A percentile compares a stretch with the other conserved stretches of the same genome.
Evolutionary conservation across 345 rosid genomes (phyloP).

Genomic region (Theobroma cacao): DNA sequence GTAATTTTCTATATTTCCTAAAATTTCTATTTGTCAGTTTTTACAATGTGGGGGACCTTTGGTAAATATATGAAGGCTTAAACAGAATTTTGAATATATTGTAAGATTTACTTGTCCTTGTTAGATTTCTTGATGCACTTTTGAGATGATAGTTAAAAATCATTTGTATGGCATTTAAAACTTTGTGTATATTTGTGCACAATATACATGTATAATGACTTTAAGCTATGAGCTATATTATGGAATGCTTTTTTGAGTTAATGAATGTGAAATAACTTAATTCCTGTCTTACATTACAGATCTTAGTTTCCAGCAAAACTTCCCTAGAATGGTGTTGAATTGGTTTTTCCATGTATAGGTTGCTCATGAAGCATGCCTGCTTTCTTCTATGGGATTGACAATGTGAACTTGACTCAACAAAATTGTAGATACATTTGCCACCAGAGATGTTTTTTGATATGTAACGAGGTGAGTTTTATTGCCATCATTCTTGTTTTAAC

Average conservation of each 20-base stretch:
- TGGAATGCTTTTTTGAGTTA: neutral
- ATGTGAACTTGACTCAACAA: neutral
- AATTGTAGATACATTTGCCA: neutral
- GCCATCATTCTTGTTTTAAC: neutral
- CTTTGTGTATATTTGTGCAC: neutral
- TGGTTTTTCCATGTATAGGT: slow-evolving; percentile 17
- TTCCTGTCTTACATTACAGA: neutral
- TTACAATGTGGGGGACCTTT: neutral
- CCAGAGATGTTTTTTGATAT: neutral
- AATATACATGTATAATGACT: neutral
- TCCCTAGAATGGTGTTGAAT: neutral
- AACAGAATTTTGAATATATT: slow-evolving; percentile 6
- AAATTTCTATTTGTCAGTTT: slow-evolving; percentile 1
- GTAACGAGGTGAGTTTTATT: slow-evolving; percentile 17
- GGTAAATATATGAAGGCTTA: slow-evolving; percentile 2
- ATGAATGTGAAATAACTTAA: neutral
- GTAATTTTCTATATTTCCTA: neutral
- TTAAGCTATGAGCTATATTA: neutral
- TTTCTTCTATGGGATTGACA: neutral
- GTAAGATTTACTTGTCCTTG: slow-evolving; percentile 15
- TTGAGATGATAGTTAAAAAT: neutral
- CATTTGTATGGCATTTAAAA: neutral
- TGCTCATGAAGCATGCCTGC: neutral
- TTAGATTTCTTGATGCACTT: neutral
- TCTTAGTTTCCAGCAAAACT: neutral